Base-by-base conservation (phyloP, 495 filamentous ascomycete species). In the Tetracladium marchalianum region DNA sequence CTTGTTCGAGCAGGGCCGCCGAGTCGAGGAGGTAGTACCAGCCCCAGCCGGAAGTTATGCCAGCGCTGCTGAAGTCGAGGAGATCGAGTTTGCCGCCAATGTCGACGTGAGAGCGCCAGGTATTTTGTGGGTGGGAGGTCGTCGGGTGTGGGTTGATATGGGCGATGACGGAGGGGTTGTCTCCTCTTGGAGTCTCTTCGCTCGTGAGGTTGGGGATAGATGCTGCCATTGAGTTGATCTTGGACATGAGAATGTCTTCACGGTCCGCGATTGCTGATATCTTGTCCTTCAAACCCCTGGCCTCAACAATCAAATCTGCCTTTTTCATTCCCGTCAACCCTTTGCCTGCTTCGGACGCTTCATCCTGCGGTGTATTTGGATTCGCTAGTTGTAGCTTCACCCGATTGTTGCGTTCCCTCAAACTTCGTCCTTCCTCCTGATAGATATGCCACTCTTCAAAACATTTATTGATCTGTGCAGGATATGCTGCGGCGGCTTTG, bases 11-110 rank as follows among this genome's bases (percentile, higher is more conserved):
- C 62, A 92, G 74, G 0, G 88, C 90, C 7, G 80, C 89, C 51
- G 93, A 90, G 63, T 93, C 85, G 31, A 81, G 72, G 0, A 98
- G 78, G 62, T 84, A 95, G 65, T 98, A 98, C 87, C 89, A 98
- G 0, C 92, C 92, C 90, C 90, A 97, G 12, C 92, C 92, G 31
- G 80, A 85, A 15, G 85, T 80, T 8, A 76, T 81, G 15, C 78
- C 81, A 2, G 89, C 87, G 43, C 70, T 77, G 10, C 80, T 70
- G 57, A 98, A 96, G 65, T 98, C 93, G 39, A 98, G 67, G 1
- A 97, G 68, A 16, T 79, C 74, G 0, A 98, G 75, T 51, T 84
- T 76, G 1, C 76, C 69, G 18, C 93, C 93, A 51, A 98, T 85
- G 50, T 90, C 74, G 6, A 88, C 82, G 61, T 98, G 92, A 0